These are phyloP conservation scores for Orbilia blumenaviensis DNA, from an alignment of 2,329 filamentous ascomycete species.

Conservation along the genomic window DNA sequence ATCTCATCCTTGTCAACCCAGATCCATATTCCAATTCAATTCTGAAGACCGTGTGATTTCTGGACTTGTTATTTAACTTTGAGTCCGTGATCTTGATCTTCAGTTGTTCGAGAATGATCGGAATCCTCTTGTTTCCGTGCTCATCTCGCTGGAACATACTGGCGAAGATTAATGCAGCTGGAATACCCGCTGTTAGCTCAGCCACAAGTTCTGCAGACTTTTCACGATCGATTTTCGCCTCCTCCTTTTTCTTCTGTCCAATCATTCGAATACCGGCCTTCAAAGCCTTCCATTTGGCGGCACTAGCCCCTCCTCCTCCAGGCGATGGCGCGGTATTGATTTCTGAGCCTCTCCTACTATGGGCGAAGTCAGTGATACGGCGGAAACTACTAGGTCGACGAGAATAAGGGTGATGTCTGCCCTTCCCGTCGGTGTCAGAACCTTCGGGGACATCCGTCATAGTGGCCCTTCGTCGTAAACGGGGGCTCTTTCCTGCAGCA, in stretches of 20 bases:
- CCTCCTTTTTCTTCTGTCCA: conserved; percentile 80
- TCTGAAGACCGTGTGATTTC: conserved; percentile 83
- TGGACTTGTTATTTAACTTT: conserved; percentile 61
- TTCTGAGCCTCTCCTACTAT: conserved; percentile 60
- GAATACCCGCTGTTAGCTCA: conserved; percentile 88
- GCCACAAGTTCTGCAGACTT: conserved; percentile 98
- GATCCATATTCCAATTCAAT: conserved; percentile 97
- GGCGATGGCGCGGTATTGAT: conserved; percentile 56
- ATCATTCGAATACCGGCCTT: conserved; percentile 84
- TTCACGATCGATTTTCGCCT: conserved; percentile 84
- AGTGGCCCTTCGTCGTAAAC: conserved; percentile 62
- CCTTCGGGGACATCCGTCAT: conserved; percentile 64
- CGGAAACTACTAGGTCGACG: conserved; percentile 60
- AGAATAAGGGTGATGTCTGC: conserved; percentile 24
- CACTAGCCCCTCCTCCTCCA: conserved; percentile 66
- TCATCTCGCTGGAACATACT: conserved; percentile 99
- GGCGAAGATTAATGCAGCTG: conserved; percentile 90
- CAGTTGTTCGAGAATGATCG: conserved; percentile 91
- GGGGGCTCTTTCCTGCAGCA: conserved; percentile 3
- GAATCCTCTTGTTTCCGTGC: conserved; percentile 92
- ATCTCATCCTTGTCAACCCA: conserved; percentile 94
- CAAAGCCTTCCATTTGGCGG: conserved; percentile 89
- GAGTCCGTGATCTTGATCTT: conserved; percentile 88
- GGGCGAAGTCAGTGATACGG: conserved; percentile 63
- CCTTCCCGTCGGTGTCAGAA: conserved; percentile 19